phyloP scores from a whole-genome alignment of 768 basidiomycete species.

The Suillus subluteus region DNA sequence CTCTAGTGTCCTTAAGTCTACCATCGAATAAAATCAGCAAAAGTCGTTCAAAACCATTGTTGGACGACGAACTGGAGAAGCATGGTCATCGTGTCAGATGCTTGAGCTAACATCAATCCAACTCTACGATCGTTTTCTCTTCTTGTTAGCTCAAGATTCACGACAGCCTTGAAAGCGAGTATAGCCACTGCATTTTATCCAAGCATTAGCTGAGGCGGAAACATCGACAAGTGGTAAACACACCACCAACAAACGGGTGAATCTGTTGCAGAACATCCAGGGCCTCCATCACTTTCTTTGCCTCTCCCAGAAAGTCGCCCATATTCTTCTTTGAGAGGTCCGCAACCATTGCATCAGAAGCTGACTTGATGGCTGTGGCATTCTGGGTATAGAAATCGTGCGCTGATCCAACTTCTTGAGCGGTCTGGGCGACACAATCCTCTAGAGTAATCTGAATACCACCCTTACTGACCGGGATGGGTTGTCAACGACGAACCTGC shows the following conservation, averaged over 20 bases:
- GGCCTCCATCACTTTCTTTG: slow-evolving; percentile 26
- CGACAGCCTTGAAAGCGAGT: slow-evolving; percentile 51
- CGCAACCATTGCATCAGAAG: neutral
- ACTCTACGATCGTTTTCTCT: slow-evolving; percentile 57
- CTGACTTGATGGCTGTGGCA: slow-evolving; percentile 2
- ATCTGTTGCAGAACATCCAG: slow-evolving; percentile 32
- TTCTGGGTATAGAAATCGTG: slow-evolving; percentile 7
- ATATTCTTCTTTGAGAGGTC: slow-evolving; percentile 12
- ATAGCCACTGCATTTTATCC: slow-evolving; percentile 44
- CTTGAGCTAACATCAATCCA: slow-evolving; percentile 47
- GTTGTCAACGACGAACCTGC: neutral
- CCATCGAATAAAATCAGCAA: neutral
- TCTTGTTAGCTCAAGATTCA: slow-evolving; percentile 50
- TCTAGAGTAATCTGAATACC: neutral
- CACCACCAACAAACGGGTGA: slow-evolving; percentile 33
- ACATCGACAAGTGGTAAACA: slow-evolving; percentile 1
- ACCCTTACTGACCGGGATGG: neutral
- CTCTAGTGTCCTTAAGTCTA: slow-evolving; percentile 37
- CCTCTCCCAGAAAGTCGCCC: slow-evolving; percentile 25
- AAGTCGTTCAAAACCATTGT: too few species aligned
- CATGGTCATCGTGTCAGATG: slow-evolving; percentile 52
- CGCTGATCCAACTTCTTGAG: neutral
- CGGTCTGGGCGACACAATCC: neutral
- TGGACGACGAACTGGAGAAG: slow-evolving; percentile 44
- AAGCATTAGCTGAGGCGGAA: neutral